Conservation (phyloP, 495 filamentous ascomycete genomes). For the Choiromyces venosus region DNA sequence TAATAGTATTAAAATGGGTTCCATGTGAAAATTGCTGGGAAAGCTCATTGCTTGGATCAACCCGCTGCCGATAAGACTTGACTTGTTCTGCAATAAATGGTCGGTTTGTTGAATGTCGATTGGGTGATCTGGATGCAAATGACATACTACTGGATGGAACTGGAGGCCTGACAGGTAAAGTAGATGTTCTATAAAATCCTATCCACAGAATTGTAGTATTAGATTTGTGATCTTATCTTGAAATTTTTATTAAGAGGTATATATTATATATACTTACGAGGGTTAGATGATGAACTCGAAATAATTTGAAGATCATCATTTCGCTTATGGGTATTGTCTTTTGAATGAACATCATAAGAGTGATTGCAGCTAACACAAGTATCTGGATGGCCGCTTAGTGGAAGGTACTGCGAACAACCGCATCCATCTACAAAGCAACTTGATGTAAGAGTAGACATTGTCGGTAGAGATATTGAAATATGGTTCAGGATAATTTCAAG, state of each 20-base stretch:
- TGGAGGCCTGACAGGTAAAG: no score
- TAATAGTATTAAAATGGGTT: neutral
- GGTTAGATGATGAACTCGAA: neutral
- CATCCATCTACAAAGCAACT: neutral
- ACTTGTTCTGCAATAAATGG: neutral
- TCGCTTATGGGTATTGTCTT: fast-evolving
- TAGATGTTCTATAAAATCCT: no score
- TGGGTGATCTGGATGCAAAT: no score
- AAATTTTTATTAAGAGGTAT: no score
- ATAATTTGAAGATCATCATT: neutral
- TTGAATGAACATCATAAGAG: neutral
- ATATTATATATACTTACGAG: no score
- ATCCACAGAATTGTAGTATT: neutral
- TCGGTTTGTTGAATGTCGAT: no score
- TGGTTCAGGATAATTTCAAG: no score
- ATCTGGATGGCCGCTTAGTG: neutral
- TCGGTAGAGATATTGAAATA: no score
- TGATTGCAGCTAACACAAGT: neutral
- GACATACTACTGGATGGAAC: no score
- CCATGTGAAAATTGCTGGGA: neutral
- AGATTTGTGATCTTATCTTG: no score
- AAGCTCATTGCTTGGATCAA: neutral
- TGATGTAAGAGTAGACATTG: no score
- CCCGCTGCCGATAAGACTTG: neutral
- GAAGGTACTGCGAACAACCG: neutral